Conservation (phyloP, 78 protist species). For the Dictyostelium purpureum region DNA sequence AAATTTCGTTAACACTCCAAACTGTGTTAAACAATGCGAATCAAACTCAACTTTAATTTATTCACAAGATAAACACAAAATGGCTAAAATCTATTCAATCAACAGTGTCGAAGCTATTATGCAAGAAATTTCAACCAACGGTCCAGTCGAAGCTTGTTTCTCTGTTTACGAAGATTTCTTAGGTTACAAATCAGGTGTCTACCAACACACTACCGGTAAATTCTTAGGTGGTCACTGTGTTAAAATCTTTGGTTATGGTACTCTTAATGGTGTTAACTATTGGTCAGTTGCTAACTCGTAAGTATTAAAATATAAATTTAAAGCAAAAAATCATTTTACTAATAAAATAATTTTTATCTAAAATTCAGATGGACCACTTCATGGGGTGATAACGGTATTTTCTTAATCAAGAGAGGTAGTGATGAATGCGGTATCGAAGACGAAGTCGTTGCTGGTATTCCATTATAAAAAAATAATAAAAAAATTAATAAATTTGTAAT, state of each 20-base stretch:
- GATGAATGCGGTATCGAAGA: constrained; percentile 89
- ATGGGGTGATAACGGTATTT: constrained; percentile 90
- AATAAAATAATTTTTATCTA: too few species aligned
- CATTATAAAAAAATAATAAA: not conserved
- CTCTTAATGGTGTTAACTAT: constrained; percentile 62
- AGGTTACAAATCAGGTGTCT: constrained; percentile 86
- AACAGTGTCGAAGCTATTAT: constrained; percentile 12
- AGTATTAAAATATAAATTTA: too few species aligned
- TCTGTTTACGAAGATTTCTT: constrained; percentile 79
- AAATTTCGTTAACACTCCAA: constrained; percentile 29
- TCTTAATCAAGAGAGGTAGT: constrained; percentile 75
- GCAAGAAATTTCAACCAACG: constrained; percentile 51
- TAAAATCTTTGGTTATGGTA: constrained; percentile 86
- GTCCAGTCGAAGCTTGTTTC: constrained; percentile 78
- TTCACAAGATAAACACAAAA: not conserved
- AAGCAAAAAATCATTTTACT: constrained; percentile 81
- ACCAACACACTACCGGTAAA: constrained; percentile 41
- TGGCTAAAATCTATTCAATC: not conserved
- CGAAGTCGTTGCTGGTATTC: constrained; percentile 36
- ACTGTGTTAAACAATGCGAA: constrained; percentile 12
- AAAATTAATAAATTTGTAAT: too few species aligned
- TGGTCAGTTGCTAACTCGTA: constrained; percentile 86
- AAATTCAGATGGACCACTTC: constrained; percentile 89
- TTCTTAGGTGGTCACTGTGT: constrained; percentile 85
- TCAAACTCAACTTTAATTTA: constrained; percentile 5